Base-by-base conservation (phyloP, 495 filamentous ascomycete species). In the Aspergillus steynii region DNA sequence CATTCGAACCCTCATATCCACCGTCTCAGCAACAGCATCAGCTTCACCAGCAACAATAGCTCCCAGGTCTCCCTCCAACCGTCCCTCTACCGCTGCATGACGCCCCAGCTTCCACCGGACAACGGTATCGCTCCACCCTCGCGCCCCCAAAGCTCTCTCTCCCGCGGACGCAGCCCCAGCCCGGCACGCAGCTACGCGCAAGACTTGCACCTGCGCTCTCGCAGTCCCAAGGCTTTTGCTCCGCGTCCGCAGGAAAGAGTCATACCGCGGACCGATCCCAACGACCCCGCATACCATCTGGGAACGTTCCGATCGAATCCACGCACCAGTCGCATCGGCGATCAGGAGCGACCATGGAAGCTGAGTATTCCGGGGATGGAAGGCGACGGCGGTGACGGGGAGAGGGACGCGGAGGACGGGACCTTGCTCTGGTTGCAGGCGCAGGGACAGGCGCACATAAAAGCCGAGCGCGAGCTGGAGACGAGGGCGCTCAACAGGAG, bases 281-380 rank as follows among this genome's bases (percentile, higher is more conserved):
- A 65, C 14, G 72, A 72, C 42, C 72, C 72, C 10, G 68, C 67
- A 3, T 63, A 65, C 61, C 47, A 50, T 15, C 62, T 71, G 3
- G 70, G 72, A 7, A 67, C 60, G 45, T 73, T 75, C 56, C 60
- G 60, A 9, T 53, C 61, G 10, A 67, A 66, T 5, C 63, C 62
- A 4, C 63, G 66, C 47, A 70, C 65, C 14, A 67, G 64, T 31
- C 65, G 68, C 25, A 49, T 67, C 29, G 72, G 72, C 15, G 72
- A 73, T 50, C 72, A 75, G 50, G 69, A 72, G 48, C 53, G 61
- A 15, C 72, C 70, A 7, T 73, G 69, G 63, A 68, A 66, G 42
- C 59, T 73, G 51, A 70, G 56, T n/a, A 61, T 75, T 29, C 72
- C 72, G 0, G 65, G 66, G 3, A 68, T 63, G 15, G 25, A 49